These are phyloP conservation scores for Lentinus polychrous DNA, from an alignment of 1,284 basidiomycete genomes.

Conservation along the genomic window DNA sequence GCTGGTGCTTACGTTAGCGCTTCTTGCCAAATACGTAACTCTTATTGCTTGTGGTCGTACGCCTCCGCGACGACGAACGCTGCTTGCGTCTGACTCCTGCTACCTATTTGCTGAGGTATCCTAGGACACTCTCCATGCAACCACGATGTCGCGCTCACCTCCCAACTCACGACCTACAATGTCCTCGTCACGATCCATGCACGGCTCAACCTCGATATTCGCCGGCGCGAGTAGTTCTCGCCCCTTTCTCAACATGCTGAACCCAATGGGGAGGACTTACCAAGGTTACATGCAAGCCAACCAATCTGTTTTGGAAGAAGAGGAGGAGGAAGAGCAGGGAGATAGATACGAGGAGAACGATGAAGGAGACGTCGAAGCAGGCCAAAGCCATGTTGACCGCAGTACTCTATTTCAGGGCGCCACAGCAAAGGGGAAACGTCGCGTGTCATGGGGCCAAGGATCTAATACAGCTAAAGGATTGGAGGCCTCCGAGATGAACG, in stretches of 20 bases:
- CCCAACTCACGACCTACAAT: conserved; percentile 12
- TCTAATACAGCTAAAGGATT: conserved; percentile 18
- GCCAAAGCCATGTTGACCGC: conserved; percentile 31
- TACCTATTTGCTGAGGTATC: no score
- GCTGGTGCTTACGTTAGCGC: no score
- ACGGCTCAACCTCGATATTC: conserved; percentile 37
- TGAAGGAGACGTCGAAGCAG: conserved; percentile 44
- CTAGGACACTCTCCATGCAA: conserved; percentile 2
- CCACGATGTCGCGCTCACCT: conserved; percentile 11
- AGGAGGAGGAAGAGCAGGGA: conserved; percentile 40
- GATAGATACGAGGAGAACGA: conserved; percentile 32
- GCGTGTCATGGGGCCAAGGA: conserved; percentile 41
- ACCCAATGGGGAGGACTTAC: conserved; percentile 67
- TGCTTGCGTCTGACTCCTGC: no score
- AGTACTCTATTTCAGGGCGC: conserved; percentile 22
- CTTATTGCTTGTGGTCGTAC: no score
- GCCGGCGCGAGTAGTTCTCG: conserved; percentile 48
- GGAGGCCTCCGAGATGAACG: conserved; percentile 45
- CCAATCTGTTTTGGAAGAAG: conserved; percentile 61
- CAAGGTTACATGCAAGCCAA: conserved; percentile 65
- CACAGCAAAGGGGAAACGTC: conserved; percentile 39
- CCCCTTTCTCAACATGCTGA: conserved; percentile 75
- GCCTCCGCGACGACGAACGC: no score
- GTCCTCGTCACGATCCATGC: conserved; percentile 21
- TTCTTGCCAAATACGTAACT: no score